A percentile compares a stretch with the other conserved stretches of the same genome.
Conservation (phyloP, 495 filamentous ascomycete species). For the Neurospora pannonica region DNA sequence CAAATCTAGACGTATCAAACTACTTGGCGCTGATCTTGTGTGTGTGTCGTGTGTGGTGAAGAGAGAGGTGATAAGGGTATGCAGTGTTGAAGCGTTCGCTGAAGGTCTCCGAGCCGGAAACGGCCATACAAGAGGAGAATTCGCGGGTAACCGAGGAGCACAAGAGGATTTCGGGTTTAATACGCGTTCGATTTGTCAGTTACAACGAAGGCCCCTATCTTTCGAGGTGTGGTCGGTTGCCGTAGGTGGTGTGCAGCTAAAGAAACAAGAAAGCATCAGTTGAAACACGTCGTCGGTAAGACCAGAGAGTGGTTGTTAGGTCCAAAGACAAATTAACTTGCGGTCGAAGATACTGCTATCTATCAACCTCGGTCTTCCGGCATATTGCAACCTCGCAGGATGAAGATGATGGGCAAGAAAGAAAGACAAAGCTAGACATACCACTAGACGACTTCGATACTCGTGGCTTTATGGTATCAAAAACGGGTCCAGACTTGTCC, state of each 20-base stretch:
- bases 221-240: neutral
- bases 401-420: neutral
- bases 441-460: neutral
- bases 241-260: neutral
- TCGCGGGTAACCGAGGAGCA: neutral
- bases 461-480: neutral
- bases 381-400: neutral
- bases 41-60: neutral
- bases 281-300: neutral
- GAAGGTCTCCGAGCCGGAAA: neutral
- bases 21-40: neutral
- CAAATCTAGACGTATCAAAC: neutral
- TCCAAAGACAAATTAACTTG: neutral
- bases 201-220: neutral
- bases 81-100: neutral
- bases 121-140: neutral
- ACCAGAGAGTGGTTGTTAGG: neutral
- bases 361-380: neutral
- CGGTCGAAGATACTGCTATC: neutral
- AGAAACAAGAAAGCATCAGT: neutral
- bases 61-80: neutral
- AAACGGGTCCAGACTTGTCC: neutral
- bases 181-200: neutral
- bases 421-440: neutral
- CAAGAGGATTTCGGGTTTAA: neutral